These are phyloP conservation scores for Emmonsiellopsis sp. DNA, from an alignment of 2,329 filamentous ascomycete genomes.

Conservation along the genomic window DNA sequence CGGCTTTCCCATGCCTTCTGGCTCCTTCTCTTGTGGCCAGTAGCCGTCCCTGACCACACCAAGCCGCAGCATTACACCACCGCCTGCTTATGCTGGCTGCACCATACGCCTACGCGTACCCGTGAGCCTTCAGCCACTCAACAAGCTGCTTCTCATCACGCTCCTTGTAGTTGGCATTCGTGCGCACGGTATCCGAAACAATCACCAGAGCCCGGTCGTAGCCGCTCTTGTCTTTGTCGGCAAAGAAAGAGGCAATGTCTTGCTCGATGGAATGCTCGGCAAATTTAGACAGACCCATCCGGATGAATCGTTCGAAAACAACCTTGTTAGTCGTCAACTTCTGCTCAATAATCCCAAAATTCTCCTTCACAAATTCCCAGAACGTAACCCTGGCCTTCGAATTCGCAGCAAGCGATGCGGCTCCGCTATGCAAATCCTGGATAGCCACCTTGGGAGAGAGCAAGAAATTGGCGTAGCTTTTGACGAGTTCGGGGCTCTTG, in stretches of 20 bases:
- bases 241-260: conserved; percentile 80
- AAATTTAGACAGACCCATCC: conserved; percentile 68
- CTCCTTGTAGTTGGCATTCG: conserved; percentile 70
- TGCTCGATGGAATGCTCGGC: conserved; percentile 57
- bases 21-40: no score
- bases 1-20: no score
- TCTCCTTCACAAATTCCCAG: conserved; percentile 76
- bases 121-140: conserved; percentile 65
- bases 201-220: conserved; percentile 82
- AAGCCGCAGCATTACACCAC: no score
- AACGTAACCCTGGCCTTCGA: conserved; percentile 60
- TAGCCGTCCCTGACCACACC: no score
- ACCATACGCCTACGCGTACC: conserved; percentile 40
- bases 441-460: conserved; percentile 76
- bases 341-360: conserved; percentile 66
- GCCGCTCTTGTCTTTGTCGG: conserved; percentile 70
- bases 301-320: conserved; percentile 80
- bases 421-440: conserved; percentile 80
- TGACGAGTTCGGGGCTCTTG: conserved; percentile 58
- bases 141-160: conserved; percentile 63
- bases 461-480: conserved; percentile 59
- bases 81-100: neutral
- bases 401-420: conserved; percentile 64
- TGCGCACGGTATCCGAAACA: conserved; percentile 74
- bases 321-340: conserved; percentile 74